phyloP scores from a whole-genome alignment of 352 stramenopile species.

The Achlya hypogyna region DNA sequence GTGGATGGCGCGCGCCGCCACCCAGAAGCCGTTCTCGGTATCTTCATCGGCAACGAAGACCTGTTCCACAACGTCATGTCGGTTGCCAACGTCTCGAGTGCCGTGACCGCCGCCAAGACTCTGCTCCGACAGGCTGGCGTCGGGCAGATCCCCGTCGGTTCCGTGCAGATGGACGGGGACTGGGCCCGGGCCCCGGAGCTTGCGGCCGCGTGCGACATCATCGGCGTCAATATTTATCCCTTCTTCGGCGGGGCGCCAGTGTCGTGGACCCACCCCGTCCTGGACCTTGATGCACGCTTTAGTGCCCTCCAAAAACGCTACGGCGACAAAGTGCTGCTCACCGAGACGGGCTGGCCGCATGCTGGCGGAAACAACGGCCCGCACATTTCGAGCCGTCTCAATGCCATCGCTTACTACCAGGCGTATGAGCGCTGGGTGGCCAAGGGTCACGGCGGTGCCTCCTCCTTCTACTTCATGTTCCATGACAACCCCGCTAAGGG shows the following conservation, averaged over 20 bases:
- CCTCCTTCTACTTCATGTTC: conserved; percentile 22
- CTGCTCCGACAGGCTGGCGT: conserved; percentile 21
- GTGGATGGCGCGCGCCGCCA: conserved; percentile 23
- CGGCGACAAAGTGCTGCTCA: conserved; percentile 26
- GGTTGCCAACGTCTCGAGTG: conserved; percentile 22
- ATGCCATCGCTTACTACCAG: conserved; percentile 19
- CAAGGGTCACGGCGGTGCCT: background rate
- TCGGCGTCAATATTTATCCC: conserved; percentile 65
- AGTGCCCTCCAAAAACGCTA: conserved; percentile 33
- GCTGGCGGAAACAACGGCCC: conserved; percentile 14
- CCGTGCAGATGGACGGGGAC: conserved; percentile 55
- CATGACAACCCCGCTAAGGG: conserved; percentile 17
- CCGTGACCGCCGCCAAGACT: conserved; percentile 28
- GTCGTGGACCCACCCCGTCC: conserved; percentile 23
- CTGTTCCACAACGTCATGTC: conserved; percentile 24
- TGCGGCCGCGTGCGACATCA: conserved; percentile 22
- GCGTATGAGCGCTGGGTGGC: conserved; percentile 17
- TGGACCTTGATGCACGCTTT: conserved; percentile 49
- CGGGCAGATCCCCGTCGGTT: conserved; percentile 25
- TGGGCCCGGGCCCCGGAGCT: conserved; percentile 30
- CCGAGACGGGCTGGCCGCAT: conserved; percentile 49
- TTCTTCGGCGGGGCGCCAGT: conserved; percentile 36
- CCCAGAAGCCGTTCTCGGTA: conserved; percentile 25
- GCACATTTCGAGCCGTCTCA: conserved; percentile 9
- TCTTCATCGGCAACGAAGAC: conserved; percentile 43